Percentiles rank a stretch among this genome's conserved stretches.
Evolutionary conservation across 164 flowering plant genomes (phyloP).

Genomic region (Stephania japonica): DNA sequence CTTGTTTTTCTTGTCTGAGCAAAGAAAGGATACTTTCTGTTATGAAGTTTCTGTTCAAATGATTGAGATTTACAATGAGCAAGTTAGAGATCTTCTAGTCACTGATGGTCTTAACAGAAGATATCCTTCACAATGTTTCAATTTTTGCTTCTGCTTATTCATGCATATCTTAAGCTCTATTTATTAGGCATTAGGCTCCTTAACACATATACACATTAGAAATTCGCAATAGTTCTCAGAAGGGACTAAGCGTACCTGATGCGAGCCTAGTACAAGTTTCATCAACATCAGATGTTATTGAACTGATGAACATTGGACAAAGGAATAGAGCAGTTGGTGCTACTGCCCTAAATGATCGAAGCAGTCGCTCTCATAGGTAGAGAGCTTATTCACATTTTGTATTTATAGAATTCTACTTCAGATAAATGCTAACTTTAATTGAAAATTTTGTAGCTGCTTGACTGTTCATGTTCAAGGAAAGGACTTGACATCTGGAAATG

Average conservation of each 20-base stretch:
- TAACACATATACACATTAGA: slow-evolving; percentile 69
- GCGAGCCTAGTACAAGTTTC: slow-evolving; percentile 86
- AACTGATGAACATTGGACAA: slow-evolving; percentile 87
- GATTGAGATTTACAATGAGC: slow-evolving; percentile 98
- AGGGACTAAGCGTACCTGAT: slow-evolving; percentile 90
- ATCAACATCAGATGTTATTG: slow-evolving; percentile 81
- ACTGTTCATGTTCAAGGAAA: slow-evolving; percentile 85
- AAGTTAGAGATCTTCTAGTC: slow-evolving; percentile 94
- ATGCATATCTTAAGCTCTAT: neutral
- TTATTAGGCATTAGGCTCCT: slow-evolving; percentile 27
- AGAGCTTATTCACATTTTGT: neutral
- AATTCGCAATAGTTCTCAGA: slow-evolving; percentile 85
- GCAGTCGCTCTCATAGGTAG: slow-evolving; percentile 99
- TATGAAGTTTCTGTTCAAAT: slow-evolving; percentile 93
- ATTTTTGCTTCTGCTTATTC: neutral
- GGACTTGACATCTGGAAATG: slow-evolving; percentile 58
- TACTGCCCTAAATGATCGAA: slow-evolving; percentile 94
- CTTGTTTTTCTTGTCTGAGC: slow-evolving; percentile 72
- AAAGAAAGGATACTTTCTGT: slow-evolving; percentile 70
- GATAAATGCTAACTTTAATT: slow-evolving; percentile 7
- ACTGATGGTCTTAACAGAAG: slow-evolving; percentile 78
- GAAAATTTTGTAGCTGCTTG: slow-evolving; percentile 53
- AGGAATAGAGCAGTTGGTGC: slow-evolving; percentile 91
- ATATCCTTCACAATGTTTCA: slow-evolving; percentile 61
- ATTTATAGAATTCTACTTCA: neutral